phyloP scores from a whole-genome alignment of 1,284 basidiomycete genomes.

The Neonothopanus nambi region DNA sequence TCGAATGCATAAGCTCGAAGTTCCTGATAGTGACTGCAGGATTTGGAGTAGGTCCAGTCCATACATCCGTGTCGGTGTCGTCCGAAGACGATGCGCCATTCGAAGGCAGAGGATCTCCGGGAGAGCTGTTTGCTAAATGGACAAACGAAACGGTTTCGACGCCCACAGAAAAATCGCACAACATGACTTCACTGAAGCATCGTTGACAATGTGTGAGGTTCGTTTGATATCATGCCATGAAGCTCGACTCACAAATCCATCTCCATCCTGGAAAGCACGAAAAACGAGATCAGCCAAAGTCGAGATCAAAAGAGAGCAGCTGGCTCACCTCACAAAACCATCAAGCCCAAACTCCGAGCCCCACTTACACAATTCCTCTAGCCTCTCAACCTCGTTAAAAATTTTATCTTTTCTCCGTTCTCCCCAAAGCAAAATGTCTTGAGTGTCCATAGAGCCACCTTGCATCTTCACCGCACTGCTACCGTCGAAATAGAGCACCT shows the following conservation, averaged over 20 bases:
- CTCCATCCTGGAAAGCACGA: constrained; percentile 39
- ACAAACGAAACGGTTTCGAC: constrained; percentile 37
- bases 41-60: constrained; percentile 1
- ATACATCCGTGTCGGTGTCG: constrained; percentile 15
- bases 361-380: constrained; percentile 36
- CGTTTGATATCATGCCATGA: neutral
- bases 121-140: constrained; percentile 20
- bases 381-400: constrained; percentile 30
- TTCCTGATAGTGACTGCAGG: constrained; percentile 14
- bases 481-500: constrained; percentile 47
- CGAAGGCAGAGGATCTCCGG: neutral
- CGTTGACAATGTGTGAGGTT: neutral
- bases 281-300: neutral
- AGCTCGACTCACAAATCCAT: constrained; percentile 43
- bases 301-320: neutral
- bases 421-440: constrained; percentile 43
- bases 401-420: constrained; percentile 16
- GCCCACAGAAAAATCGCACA: constrained; percentile 46
- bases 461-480: constrained; percentile 37
- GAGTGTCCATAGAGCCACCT: constrained; percentile 40
- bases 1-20: constrained; percentile 34
- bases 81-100: neutral
- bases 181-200: constrained; percentile 47
- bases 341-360: constrained; percentile 32
- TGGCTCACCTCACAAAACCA: constrained; percentile 38